phyloP scores from a whole-genome alignment of 345 rosid genomes.

The Rhodamnia rubescens region DNA sequence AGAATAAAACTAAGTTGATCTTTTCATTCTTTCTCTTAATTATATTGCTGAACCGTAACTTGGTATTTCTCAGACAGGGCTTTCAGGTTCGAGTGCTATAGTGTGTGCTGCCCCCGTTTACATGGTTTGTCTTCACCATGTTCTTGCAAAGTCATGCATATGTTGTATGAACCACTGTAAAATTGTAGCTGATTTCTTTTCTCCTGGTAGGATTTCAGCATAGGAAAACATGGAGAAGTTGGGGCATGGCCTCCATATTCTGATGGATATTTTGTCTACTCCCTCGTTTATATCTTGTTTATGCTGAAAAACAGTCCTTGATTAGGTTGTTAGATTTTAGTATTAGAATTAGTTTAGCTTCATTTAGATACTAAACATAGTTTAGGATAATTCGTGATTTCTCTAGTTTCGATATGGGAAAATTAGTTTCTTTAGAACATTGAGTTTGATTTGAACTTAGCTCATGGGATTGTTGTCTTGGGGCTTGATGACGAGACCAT shows the following conservation, averaged over 20 bases:
- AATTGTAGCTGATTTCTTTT: neutral
- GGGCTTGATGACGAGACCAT: too few relatives aligned
- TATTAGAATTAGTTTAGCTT: too few relatives aligned
- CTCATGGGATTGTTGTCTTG: too few relatives aligned
- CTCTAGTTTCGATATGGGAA: too few relatives aligned
- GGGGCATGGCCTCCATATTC: conserved; percentile 77
- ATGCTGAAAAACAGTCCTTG: conserved; percentile 35
- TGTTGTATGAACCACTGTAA: neutral
- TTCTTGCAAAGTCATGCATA: neutral
- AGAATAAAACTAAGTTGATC: neutral
- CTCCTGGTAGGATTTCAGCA: conserved; percentile 49
- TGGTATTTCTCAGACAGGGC: conserved; percentile 54
- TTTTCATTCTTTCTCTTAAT: neutral
- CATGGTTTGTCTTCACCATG: conserved; percentile 29
- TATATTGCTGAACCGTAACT: neutral
- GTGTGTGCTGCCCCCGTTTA: conserved; percentile 78
- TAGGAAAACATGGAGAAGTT: conserved; percentile 61
- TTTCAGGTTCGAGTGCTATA: conserved; percentile 87
- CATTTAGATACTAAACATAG: too few relatives aligned
- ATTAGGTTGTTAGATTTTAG: too few relatives aligned
- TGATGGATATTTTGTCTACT: conserved; percentile 54
- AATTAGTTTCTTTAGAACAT: too few relatives aligned
- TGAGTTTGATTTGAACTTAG: too few relatives aligned
- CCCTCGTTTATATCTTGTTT: conserved; percentile 72
- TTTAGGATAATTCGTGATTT: too few relatives aligned